phyloP scores from a whole-genome alignment of 2,329 filamentous ascomycete species.

The Colletotrichum karsti region DNA sequence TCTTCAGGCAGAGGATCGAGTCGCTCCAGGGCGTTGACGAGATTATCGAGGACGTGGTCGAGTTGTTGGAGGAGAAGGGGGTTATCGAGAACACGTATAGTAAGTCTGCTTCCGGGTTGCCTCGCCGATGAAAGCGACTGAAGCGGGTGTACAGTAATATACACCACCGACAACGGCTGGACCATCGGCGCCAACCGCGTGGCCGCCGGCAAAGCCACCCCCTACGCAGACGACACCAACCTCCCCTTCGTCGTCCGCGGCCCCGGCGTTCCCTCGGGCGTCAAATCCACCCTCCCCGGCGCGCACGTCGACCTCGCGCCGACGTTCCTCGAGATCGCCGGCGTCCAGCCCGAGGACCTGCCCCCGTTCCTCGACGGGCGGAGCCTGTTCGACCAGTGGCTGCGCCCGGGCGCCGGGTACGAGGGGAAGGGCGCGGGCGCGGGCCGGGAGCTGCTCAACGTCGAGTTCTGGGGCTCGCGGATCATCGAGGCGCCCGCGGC shows the following conservation, averaged over 20 bases:
- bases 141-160: conserved; percentile 29
- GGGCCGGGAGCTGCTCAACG: conserved; percentile 35
- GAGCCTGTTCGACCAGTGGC: conserved; percentile 38
- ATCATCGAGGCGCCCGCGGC: conserved; percentile 14
- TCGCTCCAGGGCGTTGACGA: conserved; percentile 41
- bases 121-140: too few relatives aligned
- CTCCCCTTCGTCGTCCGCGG: conserved; percentile 39
- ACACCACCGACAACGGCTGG: conserved; percentile 39
- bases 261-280: conserved; percentile 33
- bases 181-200: conserved; percentile 37
- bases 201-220: conserved; percentile 36
- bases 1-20: conserved; percentile 33
- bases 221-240: conserved; percentile 41
- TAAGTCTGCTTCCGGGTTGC: neutral
- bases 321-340: conserved; percentile 38
- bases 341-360: conserved; percentile 10
- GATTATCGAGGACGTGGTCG: conserved; percentile 40
- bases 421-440: conserved; percentile 15
- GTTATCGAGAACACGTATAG: conserved; percentile 36
- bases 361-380: conserved; percentile 35
- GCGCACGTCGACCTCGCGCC: conserved; percentile 38
- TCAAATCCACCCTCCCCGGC: conserved; percentile 32
- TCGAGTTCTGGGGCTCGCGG: conserved; percentile 37
- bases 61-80: conserved; percentile 35
- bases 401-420: conserved; percentile 25